Percentiles rank a stretch among this genome's conserved stretches.
Evolutionary conservation across 2,329 filamentous ascomycete genomes (phyloP).

Genomic region (Penicillium verrucosum): DNA sequence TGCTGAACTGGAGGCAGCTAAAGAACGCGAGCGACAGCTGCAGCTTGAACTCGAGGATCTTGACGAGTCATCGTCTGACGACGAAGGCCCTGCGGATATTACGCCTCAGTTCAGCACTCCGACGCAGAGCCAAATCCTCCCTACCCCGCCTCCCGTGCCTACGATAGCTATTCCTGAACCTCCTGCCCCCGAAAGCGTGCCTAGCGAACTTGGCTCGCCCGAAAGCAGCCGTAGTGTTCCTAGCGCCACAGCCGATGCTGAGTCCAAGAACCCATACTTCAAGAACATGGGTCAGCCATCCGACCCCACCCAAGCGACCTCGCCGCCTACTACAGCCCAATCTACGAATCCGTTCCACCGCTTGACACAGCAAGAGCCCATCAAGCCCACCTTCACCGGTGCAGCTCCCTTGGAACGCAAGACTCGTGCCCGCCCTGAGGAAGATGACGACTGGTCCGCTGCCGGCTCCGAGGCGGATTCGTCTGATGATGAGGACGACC

Average conservation of each 20-base stretch:
- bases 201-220: conserved; percentile 50
- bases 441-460: conserved; percentile 75
- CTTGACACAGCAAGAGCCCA: conserved; percentile 58
- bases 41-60: conserved; percentile 80
- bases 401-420: conserved; percentile 47
- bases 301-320: conserved; percentile 48
- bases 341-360: conserved; percentile 98
- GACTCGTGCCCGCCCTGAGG: conserved; percentile 58
- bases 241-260: conserved; percentile 59
- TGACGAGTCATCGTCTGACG: conserved; percentile 74
- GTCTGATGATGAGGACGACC: conserved; percentile 68
- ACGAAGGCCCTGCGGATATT: conserved; percentile 71
- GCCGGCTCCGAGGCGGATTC: conserved; percentile 75
- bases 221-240: conserved; percentile 50
- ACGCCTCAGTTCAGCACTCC: conserved; percentile 60
- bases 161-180: conserved; percentile 25
- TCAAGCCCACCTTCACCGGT: conserved; percentile 51
- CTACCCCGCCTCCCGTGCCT: conserved; percentile 34
- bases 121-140: conserved; percentile 55
- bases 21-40: conserved; percentile 84
- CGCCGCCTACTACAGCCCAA: conserved; percentile 51
- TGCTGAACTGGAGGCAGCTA: conserved; percentile 87
- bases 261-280: conserved; percentile 94
- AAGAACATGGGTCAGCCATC: conserved; percentile 74
- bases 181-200: conserved; percentile 46